Evolutionary conservation across 192 early-diverging fungal genomes (phyloP).

Genomic region (Coemansia sp.): DNA sequence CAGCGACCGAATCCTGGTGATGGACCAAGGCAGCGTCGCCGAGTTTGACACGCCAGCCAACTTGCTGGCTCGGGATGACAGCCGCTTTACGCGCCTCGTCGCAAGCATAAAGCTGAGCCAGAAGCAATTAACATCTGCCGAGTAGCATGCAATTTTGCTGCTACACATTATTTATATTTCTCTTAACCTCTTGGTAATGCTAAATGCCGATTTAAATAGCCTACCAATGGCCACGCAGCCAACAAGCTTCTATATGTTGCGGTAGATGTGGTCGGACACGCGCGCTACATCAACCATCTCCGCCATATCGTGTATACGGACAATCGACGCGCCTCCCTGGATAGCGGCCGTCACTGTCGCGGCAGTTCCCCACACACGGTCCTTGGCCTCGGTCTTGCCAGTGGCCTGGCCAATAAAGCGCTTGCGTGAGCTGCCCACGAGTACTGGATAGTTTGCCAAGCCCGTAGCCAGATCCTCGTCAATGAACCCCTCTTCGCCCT

Average conservation of each 20-base stretch:
- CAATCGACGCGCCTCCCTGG: constrained; percentile 77
- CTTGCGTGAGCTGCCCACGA: constrained; percentile 94
- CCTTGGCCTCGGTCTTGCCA: constrained; percentile 65
- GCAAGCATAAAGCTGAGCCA: constrained; percentile 12
- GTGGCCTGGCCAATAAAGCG: constrained; percentile 85
- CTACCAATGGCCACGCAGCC: not conserved
- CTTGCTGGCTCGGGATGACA: constrained; percentile 5
- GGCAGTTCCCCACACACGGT: constrained; percentile 87
- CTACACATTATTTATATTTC: not conserved
- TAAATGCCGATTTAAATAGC: not conserved
- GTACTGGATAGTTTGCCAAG: constrained; percentile 68
- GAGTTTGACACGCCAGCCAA: constrained; percentile 33
- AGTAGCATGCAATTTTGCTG: too few species aligned
- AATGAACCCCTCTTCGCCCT: constrained; percentile 39
- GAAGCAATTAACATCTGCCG: not conserved
- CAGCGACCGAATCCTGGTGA: constrained; percentile 64
- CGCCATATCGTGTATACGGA: constrained; percentile 94
- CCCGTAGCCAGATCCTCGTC: constrained; percentile 47
- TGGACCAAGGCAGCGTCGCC: constrained; percentile 36
- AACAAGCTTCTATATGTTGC: constrained; percentile 5
- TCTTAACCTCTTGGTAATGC: not conserved
- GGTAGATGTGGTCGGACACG: constrained; percentile 76
- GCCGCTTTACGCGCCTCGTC: constrained; percentile 15
- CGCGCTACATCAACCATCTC: constrained; percentile 91
- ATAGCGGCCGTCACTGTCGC: constrained; percentile 84